Base-by-base conservation (phyloP, 2,329 filamentous ascomycete genomes). In the Aspergillus niger region DNA sequence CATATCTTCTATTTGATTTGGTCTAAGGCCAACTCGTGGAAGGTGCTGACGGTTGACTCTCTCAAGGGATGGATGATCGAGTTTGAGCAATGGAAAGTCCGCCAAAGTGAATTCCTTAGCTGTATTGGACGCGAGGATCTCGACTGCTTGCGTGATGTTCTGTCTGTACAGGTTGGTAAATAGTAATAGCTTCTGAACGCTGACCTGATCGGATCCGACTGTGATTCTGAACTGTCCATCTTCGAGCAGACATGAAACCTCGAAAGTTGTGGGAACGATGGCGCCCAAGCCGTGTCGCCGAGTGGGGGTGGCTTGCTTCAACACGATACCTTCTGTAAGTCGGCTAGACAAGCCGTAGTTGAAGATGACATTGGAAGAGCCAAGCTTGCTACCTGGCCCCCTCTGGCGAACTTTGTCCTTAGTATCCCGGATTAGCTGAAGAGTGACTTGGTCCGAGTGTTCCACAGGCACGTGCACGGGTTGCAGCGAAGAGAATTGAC, bases 1-100 rank as follows among this genome's bases (percentile, higher is more conserved):
- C 11, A 64, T 56, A 22, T 70, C 63, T 30, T 69, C 62, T n/a
- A 72, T 49, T 8, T 70, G 41, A 28, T 50, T 3, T 7, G 47
- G 17, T 15, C 17, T 32, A n/a, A 50, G 47, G 13, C 47, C 47
- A 17, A 50, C 26, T 10, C 8, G 24, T 11, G 47, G 47, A 28
- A 50, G 17, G 8, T 32, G 24, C n/a, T 30, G 47, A 11, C n/a
- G 26, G 6, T 50, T 50, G 15, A 50, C 3, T 10, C 47, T 32
- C 1, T 50, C 47, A 10, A 50, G 7, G n/a, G 26, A 20, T 17
- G 24, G n/a, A 24, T 50, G 32, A 8, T 50, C 47, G 15, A 50
- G 47, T 7, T 15, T 3, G 7, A 50, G 47, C 5, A 50, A 11
- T 10, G 28, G 47, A n/a, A 50, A 22, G 26, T 50, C 47, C 10